Evolutionary conservation across 805 yeast species (phyloP).

Genomic region (Cyberlindnera lachancei): DNA sequence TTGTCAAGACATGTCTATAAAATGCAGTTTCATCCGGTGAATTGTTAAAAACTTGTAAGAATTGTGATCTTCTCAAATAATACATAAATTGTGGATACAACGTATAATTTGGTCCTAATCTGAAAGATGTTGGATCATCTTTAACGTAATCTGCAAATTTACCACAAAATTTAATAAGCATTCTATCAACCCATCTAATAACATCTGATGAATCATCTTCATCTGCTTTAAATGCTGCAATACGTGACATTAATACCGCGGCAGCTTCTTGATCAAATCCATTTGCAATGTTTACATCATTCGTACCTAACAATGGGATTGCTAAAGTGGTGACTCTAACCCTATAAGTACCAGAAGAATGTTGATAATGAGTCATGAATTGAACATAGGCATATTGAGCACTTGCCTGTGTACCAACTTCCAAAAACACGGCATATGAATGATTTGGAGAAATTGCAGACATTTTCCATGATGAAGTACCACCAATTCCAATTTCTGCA

Average conservation of each 20-base stretch:
- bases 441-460: slow-evolving; percentile 81
- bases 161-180: slow-evolving; percentile 82
- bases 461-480: slow-evolving; percentile 82
- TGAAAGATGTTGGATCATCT: slow-evolving; percentile 75
- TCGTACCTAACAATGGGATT: slow-evolving; percentile 51
- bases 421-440: slow-evolving; percentile 85
- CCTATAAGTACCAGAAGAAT: slow-evolving; percentile 86
- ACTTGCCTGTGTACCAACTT: slow-evolving; percentile 44
- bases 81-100: slow-evolving; percentile 93
- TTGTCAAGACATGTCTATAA: slow-evolving; percentile 83
- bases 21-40: slow-evolving; percentile 99
- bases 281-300: slow-evolving; percentile 44
- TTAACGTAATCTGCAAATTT: slow-evolving; percentile 90
- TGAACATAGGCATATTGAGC: slow-evolving; percentile 53
- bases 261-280: slow-evolving; percentile 99
- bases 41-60: slow-evolving; percentile 91
- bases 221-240: slow-evolving; percentile 76
- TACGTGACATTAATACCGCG: slow-evolving; percentile 85
- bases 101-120: slow-evolving; percentile 75
- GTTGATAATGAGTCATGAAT: slow-evolving; percentile 88
- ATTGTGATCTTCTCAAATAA: slow-evolving; percentile 93
- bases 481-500: slow-evolving; percentile 90
- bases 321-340: slow-evolving; percentile 84
- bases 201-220: slow-evolving; percentile 91
- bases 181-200: slow-evolving; percentile 90